Conservation (phyloP, 345 rosid genomes). For the Cardiospermum halicacabum region DNA sequence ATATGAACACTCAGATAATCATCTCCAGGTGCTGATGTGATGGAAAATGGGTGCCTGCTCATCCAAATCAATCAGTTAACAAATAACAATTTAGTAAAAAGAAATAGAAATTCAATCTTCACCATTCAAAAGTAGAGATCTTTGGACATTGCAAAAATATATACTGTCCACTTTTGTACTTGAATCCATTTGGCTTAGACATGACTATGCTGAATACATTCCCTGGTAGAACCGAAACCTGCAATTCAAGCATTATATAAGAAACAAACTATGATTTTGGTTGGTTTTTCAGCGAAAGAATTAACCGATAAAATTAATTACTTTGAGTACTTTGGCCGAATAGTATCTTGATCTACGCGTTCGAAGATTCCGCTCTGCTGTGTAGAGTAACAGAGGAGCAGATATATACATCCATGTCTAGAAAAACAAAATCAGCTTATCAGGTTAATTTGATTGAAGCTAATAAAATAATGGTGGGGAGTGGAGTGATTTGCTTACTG, state of each 20-base stretch:
- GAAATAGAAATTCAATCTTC: too few relatives aligned
- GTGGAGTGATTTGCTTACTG: too few relatives aligned
- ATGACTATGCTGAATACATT: constrained; percentile 70
- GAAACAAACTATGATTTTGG: too few relatives aligned
- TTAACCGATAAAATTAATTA: constrained; percentile 23
- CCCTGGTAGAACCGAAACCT: constrained; percentile 90
- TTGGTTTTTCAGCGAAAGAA: not conserved
- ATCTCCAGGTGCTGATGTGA: constrained; percentile 95
- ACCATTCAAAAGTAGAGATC: constrained; percentile 91
- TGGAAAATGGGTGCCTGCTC: constrained; percentile 89
- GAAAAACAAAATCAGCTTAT: constrained; percentile 16
- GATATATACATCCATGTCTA: constrained; percentile 97
- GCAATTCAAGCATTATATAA: constrained; percentile 8
- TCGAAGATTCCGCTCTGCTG: constrained; percentile 68
- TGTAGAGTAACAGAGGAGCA: constrained; percentile 71
- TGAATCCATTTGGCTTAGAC: constrained; percentile 92
- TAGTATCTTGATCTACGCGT: constrained; percentile 71
- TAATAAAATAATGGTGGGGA: too few relatives aligned
- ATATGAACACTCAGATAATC: constrained; percentile 81
- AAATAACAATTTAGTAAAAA: not conserved
- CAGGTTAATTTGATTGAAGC: not conserved
- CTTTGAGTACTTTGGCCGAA: constrained; percentile 72
- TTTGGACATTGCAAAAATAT: constrained; percentile 81
- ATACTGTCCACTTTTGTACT: constrained; percentile 93
- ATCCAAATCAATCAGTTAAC: too few relatives aligned